A percentile compares a stretch with the other conserved stretches of the same genome.
phyloP scores from a whole-genome alignment of 768 basidiomycete species.

The Leccinum olivaceopallidum region DNA sequence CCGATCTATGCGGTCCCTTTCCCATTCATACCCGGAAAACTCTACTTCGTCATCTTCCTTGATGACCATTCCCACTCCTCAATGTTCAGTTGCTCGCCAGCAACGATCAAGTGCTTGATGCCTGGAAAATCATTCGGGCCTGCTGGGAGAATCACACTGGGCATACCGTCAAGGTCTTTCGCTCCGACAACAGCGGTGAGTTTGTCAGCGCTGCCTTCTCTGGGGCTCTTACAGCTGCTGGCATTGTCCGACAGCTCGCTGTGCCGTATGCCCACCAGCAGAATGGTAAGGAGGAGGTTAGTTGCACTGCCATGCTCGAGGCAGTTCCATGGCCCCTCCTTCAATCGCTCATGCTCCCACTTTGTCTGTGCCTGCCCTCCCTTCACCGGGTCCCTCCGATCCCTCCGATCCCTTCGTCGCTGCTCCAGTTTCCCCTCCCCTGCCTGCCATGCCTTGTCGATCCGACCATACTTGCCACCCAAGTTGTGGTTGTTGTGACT shows the following conservation, averaged over 20 bases:
- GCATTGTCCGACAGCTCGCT: conserved; percentile 25
- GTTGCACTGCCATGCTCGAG: conserved; percentile 28
- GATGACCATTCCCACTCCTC: conserved; percentile 12
- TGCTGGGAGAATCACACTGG: background rate
- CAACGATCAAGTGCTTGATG: background rate
- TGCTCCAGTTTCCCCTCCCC: too few species aligned
- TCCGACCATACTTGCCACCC: too few species aligned
- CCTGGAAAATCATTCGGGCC: background rate
- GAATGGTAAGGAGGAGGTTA: conserved; percentile 27
- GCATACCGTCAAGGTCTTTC: background rate
- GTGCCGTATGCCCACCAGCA: conserved; percentile 35
- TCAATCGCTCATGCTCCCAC: too few species aligned
- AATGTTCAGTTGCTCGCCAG: background rate
- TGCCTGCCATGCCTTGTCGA: too few species aligned
- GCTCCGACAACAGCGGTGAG: conserved; percentile 7
- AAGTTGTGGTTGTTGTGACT: too few species aligned
- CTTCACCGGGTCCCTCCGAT: too few species aligned
- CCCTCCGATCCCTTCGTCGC: too few species aligned
- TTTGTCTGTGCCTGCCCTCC: too few species aligned
- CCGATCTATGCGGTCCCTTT: conserved; percentile 29
- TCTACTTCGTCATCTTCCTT: conserved; percentile 18
- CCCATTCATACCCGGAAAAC: conserved; percentile 14
- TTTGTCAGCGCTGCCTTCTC: background rate
- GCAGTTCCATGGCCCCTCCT: background rate
- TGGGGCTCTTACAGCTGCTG: background rate